Conservation (phyloP, 2,329 filamentous ascomycete species). For the Alternaria alternata region DNA sequence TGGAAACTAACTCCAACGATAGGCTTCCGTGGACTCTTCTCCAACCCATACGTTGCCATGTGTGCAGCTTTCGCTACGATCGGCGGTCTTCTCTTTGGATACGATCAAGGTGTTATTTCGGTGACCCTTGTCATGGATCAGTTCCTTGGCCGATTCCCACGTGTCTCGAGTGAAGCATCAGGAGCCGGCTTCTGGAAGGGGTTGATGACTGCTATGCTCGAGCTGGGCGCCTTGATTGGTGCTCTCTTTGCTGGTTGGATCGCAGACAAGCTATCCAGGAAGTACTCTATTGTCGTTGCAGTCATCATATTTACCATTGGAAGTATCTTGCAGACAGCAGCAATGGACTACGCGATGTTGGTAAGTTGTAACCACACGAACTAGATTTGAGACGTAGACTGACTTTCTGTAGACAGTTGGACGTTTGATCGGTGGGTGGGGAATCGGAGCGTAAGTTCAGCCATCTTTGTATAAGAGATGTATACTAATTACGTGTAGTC, state of each 20-base stretch:
- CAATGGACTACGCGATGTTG: constrained; percentile 61
- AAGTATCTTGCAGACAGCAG: constrained; percentile 60
- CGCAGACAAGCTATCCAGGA: constrained; percentile 62
- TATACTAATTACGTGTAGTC: constrained; percentile 21
- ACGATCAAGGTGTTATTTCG: constrained; percentile 56
- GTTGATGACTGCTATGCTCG: constrained; percentile 63
- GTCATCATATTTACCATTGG: constrained; percentile 62
- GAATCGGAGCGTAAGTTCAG: constrained; percentile 58
- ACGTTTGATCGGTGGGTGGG: constrained; percentile 60
- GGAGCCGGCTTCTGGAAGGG: constrained; percentile 57
- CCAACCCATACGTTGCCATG: constrained; percentile 59
- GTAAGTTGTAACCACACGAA: background rate
- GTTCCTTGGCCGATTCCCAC: constrained; percentile 57
- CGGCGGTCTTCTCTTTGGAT: constrained; percentile 61
- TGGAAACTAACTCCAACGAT: constrained; percentile 15
- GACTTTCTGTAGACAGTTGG: constrained; percentile 48
- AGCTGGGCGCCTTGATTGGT: constrained; percentile 59
- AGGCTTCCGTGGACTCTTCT: constrained; percentile 58
- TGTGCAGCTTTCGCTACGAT: constrained; percentile 62
- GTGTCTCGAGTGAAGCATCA: constrained; percentile 51
- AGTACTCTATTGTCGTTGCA: constrained; percentile 62
- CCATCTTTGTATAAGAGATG: background rate
- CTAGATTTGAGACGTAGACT: background rate
- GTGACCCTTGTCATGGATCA: constrained; percentile 63
- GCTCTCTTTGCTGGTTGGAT: constrained; percentile 55